phyloP scores from a whole-genome alignment of 2,329 filamentous ascomycete genomes.

The Fusarium succisae region DNA sequence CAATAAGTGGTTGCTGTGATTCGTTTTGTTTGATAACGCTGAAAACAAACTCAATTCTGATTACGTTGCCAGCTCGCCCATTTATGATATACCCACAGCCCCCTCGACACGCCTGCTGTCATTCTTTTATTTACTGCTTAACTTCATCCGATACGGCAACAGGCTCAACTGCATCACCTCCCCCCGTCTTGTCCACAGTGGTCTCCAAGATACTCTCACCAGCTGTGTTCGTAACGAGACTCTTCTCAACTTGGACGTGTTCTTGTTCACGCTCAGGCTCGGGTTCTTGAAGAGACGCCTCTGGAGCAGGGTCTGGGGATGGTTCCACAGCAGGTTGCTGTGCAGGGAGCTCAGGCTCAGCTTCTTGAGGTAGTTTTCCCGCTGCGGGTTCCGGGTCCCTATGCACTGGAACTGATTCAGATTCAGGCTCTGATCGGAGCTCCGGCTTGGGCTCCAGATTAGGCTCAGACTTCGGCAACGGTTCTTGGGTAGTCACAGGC shows the following conservation, averaged over 20 bases:
- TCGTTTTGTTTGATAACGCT: background rate
- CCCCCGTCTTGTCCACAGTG: conserved; percentile 48
- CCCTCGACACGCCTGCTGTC: background rate
- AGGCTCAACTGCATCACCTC: conserved; percentile 47
- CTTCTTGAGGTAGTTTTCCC: conserved; percentile 20
- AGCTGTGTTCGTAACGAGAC: conserved; percentile 53
- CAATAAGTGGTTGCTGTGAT: background rate
- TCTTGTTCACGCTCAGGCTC: background rate
- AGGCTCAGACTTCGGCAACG: conserved; percentile 1
- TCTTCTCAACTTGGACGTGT: conserved; percentile 43
- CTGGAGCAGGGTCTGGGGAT: conserved; percentile 6
- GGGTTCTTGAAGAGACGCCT: background rate
- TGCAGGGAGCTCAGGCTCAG: conserved; percentile 13
- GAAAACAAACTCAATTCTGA: background rate
- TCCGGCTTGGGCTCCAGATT: conserved; percentile 21
- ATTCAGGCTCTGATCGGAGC: conserved; percentile 17
- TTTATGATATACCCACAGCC: conserved; percentile 8
- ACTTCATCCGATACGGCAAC: conserved; percentile 49
- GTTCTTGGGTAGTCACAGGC: conserved; percentile 1
- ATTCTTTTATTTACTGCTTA: conserved; percentile 37
- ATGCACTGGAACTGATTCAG: conserved; percentile 20
- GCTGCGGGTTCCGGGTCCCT: conserved; percentile 20
- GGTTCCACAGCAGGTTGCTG: conserved; percentile 29
- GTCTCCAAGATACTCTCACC: conserved; percentile 56
- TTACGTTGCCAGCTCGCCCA: conserved; percentile 12